These are phyloP conservation scores for Eucalyptus decipiens DNA, from an alignment of 345 rosid genomes.

Conservation along the genomic window DNA sequence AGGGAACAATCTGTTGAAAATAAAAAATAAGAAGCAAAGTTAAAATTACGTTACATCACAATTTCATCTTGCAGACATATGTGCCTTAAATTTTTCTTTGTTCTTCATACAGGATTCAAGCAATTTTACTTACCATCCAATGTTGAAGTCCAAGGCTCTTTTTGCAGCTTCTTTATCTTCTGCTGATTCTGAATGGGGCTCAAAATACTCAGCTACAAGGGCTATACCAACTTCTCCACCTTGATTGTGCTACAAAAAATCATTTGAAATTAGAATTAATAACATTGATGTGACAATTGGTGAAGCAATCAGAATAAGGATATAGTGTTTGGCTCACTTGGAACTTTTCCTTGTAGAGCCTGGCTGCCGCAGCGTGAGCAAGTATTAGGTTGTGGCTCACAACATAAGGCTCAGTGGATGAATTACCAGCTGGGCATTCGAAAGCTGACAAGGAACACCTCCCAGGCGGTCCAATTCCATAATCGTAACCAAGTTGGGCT, in stretches of 20 bases:
- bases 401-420: slow-evolving; percentile 28
- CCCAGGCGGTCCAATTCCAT: slow-evolving; percentile 7
- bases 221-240: slow-evolving; percentile 2
- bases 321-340: background rate
- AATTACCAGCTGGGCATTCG: slow-evolving; percentile 6
- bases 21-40: background rate
- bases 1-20: background rate
- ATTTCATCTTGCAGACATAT: background rate
- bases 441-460: slow-evolving; percentile 1
- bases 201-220: background rate
- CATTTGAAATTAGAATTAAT: background rate
- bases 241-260: background rate
- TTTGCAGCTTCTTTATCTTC: background rate
- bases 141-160: background rate
- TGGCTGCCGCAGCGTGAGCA: slow-evolving; percentile 21
- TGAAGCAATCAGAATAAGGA: background rate
- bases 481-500: background rate
- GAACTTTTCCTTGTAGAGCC: slow-evolving; percentile 18
- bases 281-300: background rate
- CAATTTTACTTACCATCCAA: slow-evolving; percentile 5
- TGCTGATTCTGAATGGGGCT: background rate
- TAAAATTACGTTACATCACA: background rate
- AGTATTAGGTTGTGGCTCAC: slow-evolving; percentile 24
- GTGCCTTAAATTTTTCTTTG: background rate
- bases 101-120: background rate